Conservation (phyloP, 75 land plant species). For the Pinus albicaulis region DNA sequence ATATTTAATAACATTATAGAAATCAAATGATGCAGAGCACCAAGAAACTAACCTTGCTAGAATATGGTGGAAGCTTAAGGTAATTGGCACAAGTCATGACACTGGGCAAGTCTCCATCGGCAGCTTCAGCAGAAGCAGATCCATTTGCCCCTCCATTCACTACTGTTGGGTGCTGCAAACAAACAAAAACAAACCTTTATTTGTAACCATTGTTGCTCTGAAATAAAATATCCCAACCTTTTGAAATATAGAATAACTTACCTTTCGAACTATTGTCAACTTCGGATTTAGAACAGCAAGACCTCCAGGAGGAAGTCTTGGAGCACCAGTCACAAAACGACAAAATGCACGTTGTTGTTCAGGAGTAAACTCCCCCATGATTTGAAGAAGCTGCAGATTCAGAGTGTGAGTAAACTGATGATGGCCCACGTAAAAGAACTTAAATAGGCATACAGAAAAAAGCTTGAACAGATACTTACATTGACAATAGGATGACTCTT, state of each 20-base stretch:
- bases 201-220: no score
- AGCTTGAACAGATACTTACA: no score
- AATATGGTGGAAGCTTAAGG: constrained; percentile 82
- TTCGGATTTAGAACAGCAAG: constrained; percentile 68
- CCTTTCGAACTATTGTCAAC: constrained; percentile 79
- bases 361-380: constrained; percentile 42
- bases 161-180: no score
- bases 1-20: no score
- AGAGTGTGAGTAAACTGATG: no score
- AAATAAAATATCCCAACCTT: no score
- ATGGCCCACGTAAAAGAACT: no score
- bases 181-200: no score
- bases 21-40: no score
- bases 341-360: constrained; percentile 49
- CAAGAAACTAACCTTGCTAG: constrained; percentile 11
- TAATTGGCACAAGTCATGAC: constrained; percentile 94
- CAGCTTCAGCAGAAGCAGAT: neutral
- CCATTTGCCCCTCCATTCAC: no score
- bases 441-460: no score
- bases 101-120: constrained; percentile 75
- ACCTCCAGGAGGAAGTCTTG: constrained; percentile 80
- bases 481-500: constrained; percentile 19
- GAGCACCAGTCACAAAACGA: constrained; percentile 86
- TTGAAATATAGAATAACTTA: constrained; percentile 2
- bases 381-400: constrained; percentile 35